These are phyloP conservation scores for Saprolegnia parasitica DNA, from an alignment of 352 stramenopile species.

Conservation along the genomic window DNA sequence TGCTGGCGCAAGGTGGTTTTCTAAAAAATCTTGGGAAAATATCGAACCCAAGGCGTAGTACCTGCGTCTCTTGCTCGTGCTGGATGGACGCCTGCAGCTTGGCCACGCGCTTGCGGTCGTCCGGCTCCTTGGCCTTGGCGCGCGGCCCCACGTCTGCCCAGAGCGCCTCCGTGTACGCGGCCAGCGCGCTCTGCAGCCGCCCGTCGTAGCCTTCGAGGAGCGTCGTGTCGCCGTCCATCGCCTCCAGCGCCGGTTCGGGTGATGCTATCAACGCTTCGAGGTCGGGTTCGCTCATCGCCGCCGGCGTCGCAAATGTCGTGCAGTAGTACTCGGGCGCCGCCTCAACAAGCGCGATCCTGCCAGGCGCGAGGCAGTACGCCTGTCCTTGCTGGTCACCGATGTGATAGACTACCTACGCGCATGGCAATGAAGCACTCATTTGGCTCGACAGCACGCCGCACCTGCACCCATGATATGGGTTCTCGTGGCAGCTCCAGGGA, in stretches of 20 bases:
- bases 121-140: neutral
- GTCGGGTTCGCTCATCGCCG: slow-evolving; percentile 15
- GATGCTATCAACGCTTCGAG: neutral
- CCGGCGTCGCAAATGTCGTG: neutral
- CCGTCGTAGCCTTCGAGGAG: neutral
- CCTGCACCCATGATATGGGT: neutral
- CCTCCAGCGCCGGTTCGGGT: too few relatives aligned
- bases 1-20: slow-evolving; percentile 10
- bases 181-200: neutral
- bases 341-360: neutral
- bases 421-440: neutral
- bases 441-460: too few relatives aligned
- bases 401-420: neutral
- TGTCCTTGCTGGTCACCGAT: neutral
- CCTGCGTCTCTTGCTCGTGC: slow-evolving; percentile 19
- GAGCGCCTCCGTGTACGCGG: slow-evolving; percentile 5
- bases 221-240: neutral
- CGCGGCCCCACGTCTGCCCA: slow-evolving; percentile 15
- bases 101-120: neutral
- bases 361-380: neutral
- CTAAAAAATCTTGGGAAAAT: neutral
- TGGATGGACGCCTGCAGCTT: slow-evolving; percentile 13
- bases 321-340: slow-evolving; percentile 9
- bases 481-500: neutral
- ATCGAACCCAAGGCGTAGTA: neutral